phyloP scores from a whole-genome alignment of 257 asterid species.

The Gardenia jasminoides region DNA sequence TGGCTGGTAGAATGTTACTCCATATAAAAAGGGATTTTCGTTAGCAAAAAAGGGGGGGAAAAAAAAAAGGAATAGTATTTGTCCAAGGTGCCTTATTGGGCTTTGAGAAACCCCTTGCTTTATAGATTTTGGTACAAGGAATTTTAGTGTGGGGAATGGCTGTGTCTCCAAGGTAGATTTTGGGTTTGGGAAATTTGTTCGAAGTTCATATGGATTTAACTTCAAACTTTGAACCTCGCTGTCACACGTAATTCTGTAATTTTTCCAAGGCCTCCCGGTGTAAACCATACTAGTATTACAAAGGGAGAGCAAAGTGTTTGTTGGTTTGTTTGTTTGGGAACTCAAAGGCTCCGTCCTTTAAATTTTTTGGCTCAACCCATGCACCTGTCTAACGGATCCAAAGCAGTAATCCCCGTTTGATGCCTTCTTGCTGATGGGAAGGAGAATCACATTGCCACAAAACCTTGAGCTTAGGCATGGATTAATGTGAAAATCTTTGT shows the following conservation, averaged over 20 bases:
- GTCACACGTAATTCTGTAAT: not conserved
- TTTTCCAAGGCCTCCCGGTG: slow-evolving; percentile 3
- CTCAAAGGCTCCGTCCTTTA: slow-evolving; percentile 8
- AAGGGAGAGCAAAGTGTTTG: slow-evolving; percentile 50
- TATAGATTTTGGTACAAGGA: slow-evolving; percentile 36
- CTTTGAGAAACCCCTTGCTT: slow-evolving; percentile 28
- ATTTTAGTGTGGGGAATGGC: slow-evolving; percentile 26
- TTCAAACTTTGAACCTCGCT: not conserved
- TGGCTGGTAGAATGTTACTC: not conserved
- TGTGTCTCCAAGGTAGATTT: slow-evolving; percentile 39
- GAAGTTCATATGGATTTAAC: not conserved
- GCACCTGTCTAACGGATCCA: slow-evolving; percentile 46
- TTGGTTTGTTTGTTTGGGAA: slow-evolving; percentile 42
- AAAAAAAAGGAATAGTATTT: not conserved
- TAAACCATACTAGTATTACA: not conserved
- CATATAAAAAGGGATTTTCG: not conserved
- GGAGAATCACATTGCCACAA: not conserved
- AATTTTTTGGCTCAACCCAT: slow-evolving; percentile 42
- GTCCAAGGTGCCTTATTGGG: slow-evolving; percentile 36
- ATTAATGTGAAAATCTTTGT: slow-evolving; percentile 11
- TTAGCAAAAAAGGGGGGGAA: no score
- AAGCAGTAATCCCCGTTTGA: slow-evolving; percentile 47
- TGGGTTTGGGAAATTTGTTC: slow-evolving; percentile 28
- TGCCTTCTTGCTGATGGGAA: slow-evolving; percentile 27
- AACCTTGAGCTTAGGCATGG: slow-evolving; percentile 2